A percentile compares a stretch with the other conserved stretches of the same genome.
Conservation (phyloP, 176 grass and related monocot genomes). For the Paspalum notatum region DNA sequence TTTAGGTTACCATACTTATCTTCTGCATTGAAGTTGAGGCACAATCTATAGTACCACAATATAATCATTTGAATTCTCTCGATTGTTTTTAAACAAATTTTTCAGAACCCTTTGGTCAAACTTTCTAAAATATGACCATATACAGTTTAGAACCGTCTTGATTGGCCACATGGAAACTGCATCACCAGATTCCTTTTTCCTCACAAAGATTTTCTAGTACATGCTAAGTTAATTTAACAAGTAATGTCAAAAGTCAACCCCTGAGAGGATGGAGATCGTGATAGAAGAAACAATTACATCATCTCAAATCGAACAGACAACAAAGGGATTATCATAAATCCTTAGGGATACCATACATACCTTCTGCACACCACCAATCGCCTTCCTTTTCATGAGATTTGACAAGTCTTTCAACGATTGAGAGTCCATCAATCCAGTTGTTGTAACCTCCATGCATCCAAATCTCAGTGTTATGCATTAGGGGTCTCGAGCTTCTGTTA, state of each 20-base stretch:
- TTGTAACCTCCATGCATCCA: conserved; percentile 96
- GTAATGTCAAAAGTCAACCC: not conserved
- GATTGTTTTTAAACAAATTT: not conserved
- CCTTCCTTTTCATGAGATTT: conserved; percentile 67
- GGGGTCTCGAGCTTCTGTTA: conserved; percentile 69
- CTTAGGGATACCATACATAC: conserved; percentile 41
- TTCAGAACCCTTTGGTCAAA: not conserved
- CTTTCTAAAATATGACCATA: conserved; percentile 1
- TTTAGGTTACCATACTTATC: conserved; percentile 3
- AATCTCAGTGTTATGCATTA: conserved; percentile 71
- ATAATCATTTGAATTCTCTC: not conserved
- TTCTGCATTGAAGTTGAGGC: not conserved
- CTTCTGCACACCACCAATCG: conserved; percentile 88
- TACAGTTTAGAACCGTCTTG: not conserved
- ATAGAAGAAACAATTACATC: not conserved
- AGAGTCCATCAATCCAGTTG: conserved; percentile 81
- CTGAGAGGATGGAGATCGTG: not conserved
- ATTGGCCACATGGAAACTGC: not conserved
- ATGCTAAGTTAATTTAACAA: not conserved
- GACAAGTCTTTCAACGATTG: conserved; percentile 59
- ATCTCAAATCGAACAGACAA: not conserved
- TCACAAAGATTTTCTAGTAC: not conserved
- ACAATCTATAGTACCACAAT: not conserved
- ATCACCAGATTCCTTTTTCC: not conserved
- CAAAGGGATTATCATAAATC: conserved; percentile 5